A percentile compares a stretch with the other conserved stretches of the same genome.
Evolutionary conservation across 2,329 filamentous ascomycete genomes (phyloP).

Genomic region (Penicillium sp.): DNA sequence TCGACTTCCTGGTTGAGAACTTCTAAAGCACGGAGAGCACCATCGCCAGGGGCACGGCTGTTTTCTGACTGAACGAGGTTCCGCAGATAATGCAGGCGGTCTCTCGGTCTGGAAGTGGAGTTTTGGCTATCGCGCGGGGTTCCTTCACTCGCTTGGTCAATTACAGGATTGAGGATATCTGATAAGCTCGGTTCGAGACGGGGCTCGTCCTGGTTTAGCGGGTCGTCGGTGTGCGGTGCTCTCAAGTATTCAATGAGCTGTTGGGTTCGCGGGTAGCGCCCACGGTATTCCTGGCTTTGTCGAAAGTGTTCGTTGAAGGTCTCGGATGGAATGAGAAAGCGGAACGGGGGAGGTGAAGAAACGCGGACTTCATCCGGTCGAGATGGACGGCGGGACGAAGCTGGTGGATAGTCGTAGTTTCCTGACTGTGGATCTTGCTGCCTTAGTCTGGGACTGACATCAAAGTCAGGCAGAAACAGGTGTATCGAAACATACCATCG

Average conservation of each 20-base stretch:
- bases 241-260: neutral
- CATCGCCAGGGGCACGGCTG: slow-evolving; percentile 29
- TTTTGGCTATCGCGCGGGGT: slow-evolving; percentile 4
- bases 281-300: neutral
- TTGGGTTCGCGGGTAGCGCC: neutral
- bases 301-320: neutral
- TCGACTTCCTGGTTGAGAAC: slow-evolving; percentile 42
- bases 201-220: neutral
- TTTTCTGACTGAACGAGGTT: slow-evolving; percentile 40
- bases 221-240: neutral
- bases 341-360: neutral
- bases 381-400: slow-evolving; percentile 31
- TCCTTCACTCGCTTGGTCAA: neutral
- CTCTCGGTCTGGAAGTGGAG: slow-evolving; percentile 7
- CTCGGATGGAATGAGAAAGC: neutral
- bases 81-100: slow-evolving; percentile 28
- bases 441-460: slow-evolving; percentile 8
- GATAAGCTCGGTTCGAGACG: neutral
- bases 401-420: slow-evolving; percentile 44
- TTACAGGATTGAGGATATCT: neutral
- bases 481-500: slow-evolving; percentile 24
- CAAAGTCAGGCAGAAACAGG: slow-evolving; percentile 8
- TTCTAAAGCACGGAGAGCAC: slow-evolving; percentile 36
- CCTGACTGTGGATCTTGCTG: slow-evolving; percentile 40
- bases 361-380: slow-evolving; percentile 15